Conservation (phyloP, 164 flowering plant genomes). For the Brasenia schreberi region DNA sequence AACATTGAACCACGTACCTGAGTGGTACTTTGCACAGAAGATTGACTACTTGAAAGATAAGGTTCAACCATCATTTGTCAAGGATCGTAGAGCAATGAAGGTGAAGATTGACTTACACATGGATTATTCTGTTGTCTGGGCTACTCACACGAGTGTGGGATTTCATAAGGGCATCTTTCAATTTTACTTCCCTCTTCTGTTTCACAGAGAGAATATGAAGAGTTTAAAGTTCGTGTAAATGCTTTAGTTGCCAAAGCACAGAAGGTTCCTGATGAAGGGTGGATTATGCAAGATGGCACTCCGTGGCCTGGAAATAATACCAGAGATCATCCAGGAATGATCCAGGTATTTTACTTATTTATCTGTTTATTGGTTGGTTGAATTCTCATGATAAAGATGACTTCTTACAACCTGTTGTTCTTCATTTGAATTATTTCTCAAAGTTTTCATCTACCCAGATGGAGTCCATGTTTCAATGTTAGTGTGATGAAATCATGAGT, state of each 20-base stretch:
- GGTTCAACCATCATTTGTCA: constrained; percentile 45
- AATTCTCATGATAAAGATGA: background rate
- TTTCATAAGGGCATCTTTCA: too few relatives aligned
- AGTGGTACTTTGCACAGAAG: constrained; percentile 4
- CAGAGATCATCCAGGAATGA: constrained; percentile 17
- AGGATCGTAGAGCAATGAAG: constrained; percentile 53
- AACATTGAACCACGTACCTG: constrained; percentile 3
- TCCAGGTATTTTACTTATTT: constrained; percentile 21
- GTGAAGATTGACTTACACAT: constrained; percentile 10
- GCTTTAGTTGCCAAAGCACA: constrained; percentile 14
- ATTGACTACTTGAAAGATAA: constrained; percentile 15
- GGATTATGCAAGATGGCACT: constrained; percentile 16
- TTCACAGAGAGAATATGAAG: constrained; percentile 12
- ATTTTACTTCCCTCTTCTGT: background rate
- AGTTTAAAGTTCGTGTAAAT: constrained; percentile 12
- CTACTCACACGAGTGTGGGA: too few relatives aligned
- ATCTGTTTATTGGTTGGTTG: background rate
- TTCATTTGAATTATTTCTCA: too few relatives aligned
- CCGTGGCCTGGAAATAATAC: constrained; percentile 15
- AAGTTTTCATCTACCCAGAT: too few relatives aligned
- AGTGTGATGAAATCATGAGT: too few relatives aligned
- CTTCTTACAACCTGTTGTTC: too few relatives aligned
- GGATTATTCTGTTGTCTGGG: background rate
- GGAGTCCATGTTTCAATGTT: too few relatives aligned
- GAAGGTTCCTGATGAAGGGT: constrained; percentile 14